These are phyloP conservation scores for Hortiboletus flavorubellus DNA, from an alignment of 768 basidiomycete species.

Conservation along the genomic window DNA sequence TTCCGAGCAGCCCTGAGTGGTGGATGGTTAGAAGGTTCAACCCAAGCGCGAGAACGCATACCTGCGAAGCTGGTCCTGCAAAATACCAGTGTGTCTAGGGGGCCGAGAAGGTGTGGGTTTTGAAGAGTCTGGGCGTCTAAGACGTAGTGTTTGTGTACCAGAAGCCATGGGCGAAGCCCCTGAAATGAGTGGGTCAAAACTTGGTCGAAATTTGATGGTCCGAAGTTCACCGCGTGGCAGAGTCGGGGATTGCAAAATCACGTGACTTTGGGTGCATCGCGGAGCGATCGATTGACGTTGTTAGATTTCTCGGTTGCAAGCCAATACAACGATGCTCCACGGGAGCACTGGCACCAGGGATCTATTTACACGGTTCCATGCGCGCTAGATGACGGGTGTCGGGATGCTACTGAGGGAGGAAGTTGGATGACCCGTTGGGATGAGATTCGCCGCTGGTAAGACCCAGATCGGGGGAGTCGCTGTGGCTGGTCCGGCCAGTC, in stretches of 20 bases:
- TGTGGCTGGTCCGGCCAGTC: slow-evolving; percentile 20
- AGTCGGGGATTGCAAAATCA: neutral
- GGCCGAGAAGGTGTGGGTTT: slow-evolving; percentile 28
- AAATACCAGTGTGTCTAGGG: slow-evolving; percentile 59
- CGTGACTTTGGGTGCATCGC: slow-evolving; percentile 11
- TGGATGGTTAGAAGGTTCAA: slow-evolving; percentile 6
- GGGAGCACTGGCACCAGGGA: neutral
- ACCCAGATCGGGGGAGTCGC: slow-evolving; percentile 30
- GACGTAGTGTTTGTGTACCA: slow-evolving; percentile 48
- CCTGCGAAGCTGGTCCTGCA: slow-evolving; percentile 82
- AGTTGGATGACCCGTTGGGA: slow-evolving; percentile 16
- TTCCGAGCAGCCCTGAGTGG: slow-evolving; percentile 56
- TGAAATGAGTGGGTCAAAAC: neutral
- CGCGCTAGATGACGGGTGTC: neutral
- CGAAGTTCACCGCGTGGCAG: neutral
- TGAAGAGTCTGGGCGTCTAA: slow-evolving; percentile 42
- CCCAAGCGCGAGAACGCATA: slow-evolving; percentile 23
- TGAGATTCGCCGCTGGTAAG: slow-evolving; percentile 26
- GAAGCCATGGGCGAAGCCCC: slow-evolving; percentile 34
- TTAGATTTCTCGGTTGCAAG: neutral
- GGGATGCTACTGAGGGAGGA: slow-evolving; percentile 1
- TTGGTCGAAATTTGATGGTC: neutral
- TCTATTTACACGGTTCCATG: neutral
- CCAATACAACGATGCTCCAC: neutral
- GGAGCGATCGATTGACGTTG: neutral